Evolutionary conservation across 2,329 filamentous ascomycete species (phyloP), one percentile per base, ranked within the genome.

Genomic region (Drechslerella stenobrocha): DNA sequence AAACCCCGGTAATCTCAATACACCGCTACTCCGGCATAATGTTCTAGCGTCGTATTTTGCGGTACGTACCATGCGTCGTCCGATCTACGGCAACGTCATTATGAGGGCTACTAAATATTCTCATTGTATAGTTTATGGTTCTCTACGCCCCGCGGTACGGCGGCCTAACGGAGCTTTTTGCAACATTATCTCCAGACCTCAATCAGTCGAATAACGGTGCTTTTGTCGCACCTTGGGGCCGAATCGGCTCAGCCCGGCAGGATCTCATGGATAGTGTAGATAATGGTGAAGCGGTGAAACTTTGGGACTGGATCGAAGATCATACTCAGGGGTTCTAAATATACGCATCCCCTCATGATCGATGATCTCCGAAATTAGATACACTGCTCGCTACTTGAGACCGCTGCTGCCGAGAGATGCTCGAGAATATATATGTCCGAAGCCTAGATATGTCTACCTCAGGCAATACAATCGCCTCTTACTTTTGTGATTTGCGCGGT

Each of bases 211-310:
- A 77, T 3, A 75, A 76, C 56, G 76, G 77, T 1, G 73, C 71
- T n/a, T 77, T 75, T 57, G 71, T 82, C 23, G 74, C 80, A 50
- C 80, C 81, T 1, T 83, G 79, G 78, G 81, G 80, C 69, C 73
- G 76, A 26, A 71, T 76, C 59, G 61, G 55, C 44, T 58, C 73
- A 15, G 44, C 77, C 15, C 72, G 76, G 9, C 65, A 70, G 32
- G 77, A 78, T 64, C 34, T 78, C 9, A 72, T 72, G 2, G 70
- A 73, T 1, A 75, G 71, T 46, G 73, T 73, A 15, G 76, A 78
- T 46, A 77, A 77, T 15, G 77, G 78, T 1, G 73, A 76, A 35
- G 77, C 75, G 1, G 69, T 74, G 42, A 73, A 75, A 48, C 79
- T 80, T 57, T 80, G 78, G 78, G 75, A 78, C 5, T 81, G 78